Evolutionary conservation across 176 grass and related monocot genomes (phyloP).

Genomic region (Cocos nucifera): DNA sequence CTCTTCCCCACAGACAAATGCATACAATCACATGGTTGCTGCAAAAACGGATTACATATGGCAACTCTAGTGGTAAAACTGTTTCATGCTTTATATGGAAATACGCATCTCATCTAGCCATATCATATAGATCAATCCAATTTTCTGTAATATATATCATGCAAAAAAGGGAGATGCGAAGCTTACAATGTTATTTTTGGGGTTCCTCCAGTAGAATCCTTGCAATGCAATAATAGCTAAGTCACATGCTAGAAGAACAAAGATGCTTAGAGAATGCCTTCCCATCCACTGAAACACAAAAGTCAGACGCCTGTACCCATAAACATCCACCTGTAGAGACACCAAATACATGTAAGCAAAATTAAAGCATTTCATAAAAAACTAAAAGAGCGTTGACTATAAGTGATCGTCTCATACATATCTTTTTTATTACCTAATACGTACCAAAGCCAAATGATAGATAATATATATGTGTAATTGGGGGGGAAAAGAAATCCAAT

Average conservation of each 20-base stretch:
- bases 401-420: too few species aligned
- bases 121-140: background rate
- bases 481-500: too few species aligned
- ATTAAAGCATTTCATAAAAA: background rate
- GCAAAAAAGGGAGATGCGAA: background rate
- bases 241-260: constrained; percentile 19
- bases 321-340: constrained; percentile 10
- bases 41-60: too few species aligned
- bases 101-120: background rate
- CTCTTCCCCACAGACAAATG: background rate
- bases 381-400: too few species aligned
- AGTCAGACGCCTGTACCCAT: constrained; percentile 10
- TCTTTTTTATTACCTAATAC: too few species aligned
- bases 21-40: background rate
- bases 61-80: too few species aligned
- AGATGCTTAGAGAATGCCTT: constrained; percentile 28
- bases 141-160: too few species aligned
- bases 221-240: constrained; percentile 7
- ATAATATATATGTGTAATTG: too few species aligned
- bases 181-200: constrained; percentile 24
- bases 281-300: constrained; percentile 22
- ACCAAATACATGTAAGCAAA: background rate
- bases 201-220: constrained; percentile 27
- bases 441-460: too few species aligned
- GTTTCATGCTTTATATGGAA: background rate